phyloP scores from a whole-genome alignment of 106 monocot species.

The Iris macrosiphon region DNA sequence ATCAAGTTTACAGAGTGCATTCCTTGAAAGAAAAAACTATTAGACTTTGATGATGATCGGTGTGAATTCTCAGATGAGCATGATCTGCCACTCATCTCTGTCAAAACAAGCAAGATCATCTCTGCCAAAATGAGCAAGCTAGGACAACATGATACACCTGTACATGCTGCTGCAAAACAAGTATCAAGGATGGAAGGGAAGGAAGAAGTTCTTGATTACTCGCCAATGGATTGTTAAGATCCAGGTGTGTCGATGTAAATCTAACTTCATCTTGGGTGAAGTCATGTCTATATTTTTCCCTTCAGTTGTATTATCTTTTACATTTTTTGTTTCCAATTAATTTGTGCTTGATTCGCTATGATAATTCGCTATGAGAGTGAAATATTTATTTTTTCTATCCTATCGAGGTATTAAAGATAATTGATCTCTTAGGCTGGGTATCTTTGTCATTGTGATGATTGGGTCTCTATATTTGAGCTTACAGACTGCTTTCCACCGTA shows the following conservation, averaged over 20 bases:
- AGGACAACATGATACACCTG: constrained; percentile 28
- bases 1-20: constrained; percentile 49
- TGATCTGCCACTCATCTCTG: constrained; percentile 34
- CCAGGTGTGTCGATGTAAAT: constrained; percentile 22
- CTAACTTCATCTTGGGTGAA: too few species aligned
- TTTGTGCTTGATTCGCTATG: too few species aligned
- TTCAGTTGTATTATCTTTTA: too few species aligned
- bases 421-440: too few species aligned
- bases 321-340: too few species aligned
- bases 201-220: constrained; percentile 45
- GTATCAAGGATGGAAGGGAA: constrained; percentile 63
- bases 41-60: constrained; percentile 27
- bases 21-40: constrained; percentile 48
- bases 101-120: constrained; percentile 24
- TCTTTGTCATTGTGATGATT: too few species aligned
- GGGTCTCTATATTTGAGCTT: too few species aligned
- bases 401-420: too few species aligned
- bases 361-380: too few species aligned
- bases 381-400: too few species aligned
- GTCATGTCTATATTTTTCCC: too few species aligned
- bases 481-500: too few species aligned
- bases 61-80: constrained; percentile 43
- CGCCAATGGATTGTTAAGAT: constrained; percentile 51
- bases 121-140: constrained; percentile 22
- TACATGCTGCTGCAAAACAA: constrained; percentile 53